Evolutionary conservation across 1,284 basidiomycete genomes (phyloP).

Genomic region (Puccinia hordei): DNA sequence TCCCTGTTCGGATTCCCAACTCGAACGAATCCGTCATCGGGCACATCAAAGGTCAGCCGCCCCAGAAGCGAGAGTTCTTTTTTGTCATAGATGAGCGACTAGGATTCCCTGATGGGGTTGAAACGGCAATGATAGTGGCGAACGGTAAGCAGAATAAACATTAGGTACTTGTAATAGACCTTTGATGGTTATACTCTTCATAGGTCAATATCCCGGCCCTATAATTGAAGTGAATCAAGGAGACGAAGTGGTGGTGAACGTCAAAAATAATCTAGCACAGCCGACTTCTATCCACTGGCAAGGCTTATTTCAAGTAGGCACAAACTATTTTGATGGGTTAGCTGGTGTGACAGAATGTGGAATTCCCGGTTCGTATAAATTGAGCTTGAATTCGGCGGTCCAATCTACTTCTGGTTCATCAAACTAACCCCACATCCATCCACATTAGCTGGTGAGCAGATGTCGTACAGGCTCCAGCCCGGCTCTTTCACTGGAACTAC

Average conservation of each 20-base stretch:
- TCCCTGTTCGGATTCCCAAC: slow-evolving; percentile 31
- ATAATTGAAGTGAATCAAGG: slow-evolving; percentile 53
- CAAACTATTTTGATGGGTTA: slow-evolving; percentile 52
- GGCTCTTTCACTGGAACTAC: slow-evolving; percentile 51
- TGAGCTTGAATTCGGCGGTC: not conserved
- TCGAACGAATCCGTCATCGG: slow-evolving; percentile 31
- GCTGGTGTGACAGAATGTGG: slow-evolving; percentile 57
- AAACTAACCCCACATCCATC: not conserved
- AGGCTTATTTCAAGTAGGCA: slow-evolving; percentile 52
- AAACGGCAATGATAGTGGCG: slow-evolving; percentile 53
- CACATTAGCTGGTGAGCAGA: slow-evolving; percentile 36
- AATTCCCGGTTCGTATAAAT: slow-evolving; percentile 52
- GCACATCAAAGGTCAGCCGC: slow-evolving; percentile 39
- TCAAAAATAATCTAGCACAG: slow-evolving; percentile 52
- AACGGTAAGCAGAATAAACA: slow-evolving; percentile 50
- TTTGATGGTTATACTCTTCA: not conserved
- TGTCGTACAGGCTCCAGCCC: slow-evolving; percentile 52
- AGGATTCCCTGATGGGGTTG: slow-evolving; percentile 52
- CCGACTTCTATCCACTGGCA: slow-evolving; percentile 53
- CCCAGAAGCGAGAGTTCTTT: slow-evolving; percentile 47
- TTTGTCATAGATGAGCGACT: slow-evolving; percentile 53
- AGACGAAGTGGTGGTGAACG: slow-evolving; percentile 53
- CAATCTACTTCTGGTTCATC: not conserved
- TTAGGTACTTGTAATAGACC: not conserved
- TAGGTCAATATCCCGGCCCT: slow-evolving; percentile 54